These are phyloP conservation scores for Mortierella sp. DNA, from an alignment of 371 early-diverging fungal species.

Conservation along the genomic window DNA sequence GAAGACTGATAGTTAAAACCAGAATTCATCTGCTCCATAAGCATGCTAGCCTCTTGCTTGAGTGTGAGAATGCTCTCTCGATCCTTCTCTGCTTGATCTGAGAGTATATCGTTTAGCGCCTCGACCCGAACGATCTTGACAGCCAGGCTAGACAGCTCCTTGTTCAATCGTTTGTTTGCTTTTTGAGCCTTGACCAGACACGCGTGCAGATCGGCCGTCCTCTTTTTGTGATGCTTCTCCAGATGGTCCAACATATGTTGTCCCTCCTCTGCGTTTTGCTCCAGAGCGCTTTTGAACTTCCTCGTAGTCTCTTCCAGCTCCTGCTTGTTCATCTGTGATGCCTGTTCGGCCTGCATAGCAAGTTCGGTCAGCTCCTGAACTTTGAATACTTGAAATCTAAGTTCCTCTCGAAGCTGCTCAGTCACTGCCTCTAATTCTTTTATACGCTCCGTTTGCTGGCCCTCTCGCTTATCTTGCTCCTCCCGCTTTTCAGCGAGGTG, in stretches of 20 bases:
- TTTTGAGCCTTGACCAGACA: slow-evolving; percentile 23
- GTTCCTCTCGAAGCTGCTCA: slow-evolving; percentile 2
- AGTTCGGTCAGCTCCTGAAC: slow-evolving; percentile 7
- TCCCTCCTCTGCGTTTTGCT: slow-evolving; percentile 4
- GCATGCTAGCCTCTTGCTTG: neutral
- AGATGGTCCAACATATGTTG: slow-evolving; percentile 20
- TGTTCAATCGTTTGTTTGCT: slow-evolving; percentile 15
- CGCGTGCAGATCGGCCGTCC: slow-evolving; percentile 4
- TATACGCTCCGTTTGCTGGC: neutral
- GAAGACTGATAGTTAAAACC: neutral
- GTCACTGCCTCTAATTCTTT: slow-evolving; percentile 9
- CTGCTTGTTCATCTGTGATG: slow-evolving; percentile 8
- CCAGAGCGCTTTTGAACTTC: slow-evolving; percentile 6
- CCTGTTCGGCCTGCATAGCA: slow-evolving; percentile 1
- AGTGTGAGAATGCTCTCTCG: slow-evolving; percentile 7
- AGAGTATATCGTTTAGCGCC: slow-evolving; percentile 22
- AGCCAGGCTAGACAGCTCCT: slow-evolving; percentile 21
- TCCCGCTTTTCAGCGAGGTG: slow-evolving; percentile 3
- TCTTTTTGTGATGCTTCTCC: slow-evolving; percentile 28
- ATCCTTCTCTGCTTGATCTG: slow-evolving; percentile 10
- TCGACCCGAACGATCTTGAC: slow-evolving; percentile 25
- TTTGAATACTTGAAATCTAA: slow-evolving; percentile 2
- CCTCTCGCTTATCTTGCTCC: neutral
- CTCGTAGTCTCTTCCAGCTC: neutral
- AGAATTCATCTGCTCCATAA: neutral